Evolutionary conservation across 1,284 basidiomycete species (phyloP).

Genomic region (Tilletiaria anomala): DNA sequence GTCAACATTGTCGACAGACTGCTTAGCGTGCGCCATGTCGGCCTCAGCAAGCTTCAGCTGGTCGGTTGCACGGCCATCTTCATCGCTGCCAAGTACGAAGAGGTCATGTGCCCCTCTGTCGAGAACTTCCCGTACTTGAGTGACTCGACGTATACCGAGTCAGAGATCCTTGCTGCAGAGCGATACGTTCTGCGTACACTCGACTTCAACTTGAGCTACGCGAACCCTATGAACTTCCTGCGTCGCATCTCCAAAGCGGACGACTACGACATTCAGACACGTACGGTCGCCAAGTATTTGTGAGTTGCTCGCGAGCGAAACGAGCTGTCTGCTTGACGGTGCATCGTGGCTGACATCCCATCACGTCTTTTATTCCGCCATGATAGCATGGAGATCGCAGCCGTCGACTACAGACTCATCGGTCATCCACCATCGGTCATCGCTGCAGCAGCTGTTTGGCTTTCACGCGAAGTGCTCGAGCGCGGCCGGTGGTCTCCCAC

Average conservation of each 20-base stretch:
- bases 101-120: conserved; percentile 80
- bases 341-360: too few species aligned
- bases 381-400: conserved; percentile 80
- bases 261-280: conserved; percentile 58
- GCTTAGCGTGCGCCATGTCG: conserved; percentile 74
- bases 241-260: conserved; percentile 47
- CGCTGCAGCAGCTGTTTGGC: conserved; percentile 78
- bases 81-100: conserved; percentile 87
- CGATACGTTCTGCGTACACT: conserved; percentile 81
- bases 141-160: conserved; percentile 33
- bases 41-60: conserved; percentile 81
- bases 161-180: conserved; percentile 51
- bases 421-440: conserved; percentile 66
- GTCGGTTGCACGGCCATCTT: conserved; percentile 90
- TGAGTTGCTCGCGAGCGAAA: too few species aligned
- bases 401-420: conserved; percentile 73
- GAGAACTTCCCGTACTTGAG: conserved; percentile 56
- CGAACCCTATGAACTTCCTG: conserved; percentile 85
- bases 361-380: too few species aligned
- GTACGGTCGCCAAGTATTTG: conserved; percentile 66
- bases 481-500: conserved; percentile 68
- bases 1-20: conserved; percentile 95
- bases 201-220: conserved; percentile 79
- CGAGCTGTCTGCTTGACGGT: too few species aligned
- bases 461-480: conserved; percentile 71